Conservation (phyloP, 768 basidiomycete species). For the Daedaleopsis nitida region DNA sequence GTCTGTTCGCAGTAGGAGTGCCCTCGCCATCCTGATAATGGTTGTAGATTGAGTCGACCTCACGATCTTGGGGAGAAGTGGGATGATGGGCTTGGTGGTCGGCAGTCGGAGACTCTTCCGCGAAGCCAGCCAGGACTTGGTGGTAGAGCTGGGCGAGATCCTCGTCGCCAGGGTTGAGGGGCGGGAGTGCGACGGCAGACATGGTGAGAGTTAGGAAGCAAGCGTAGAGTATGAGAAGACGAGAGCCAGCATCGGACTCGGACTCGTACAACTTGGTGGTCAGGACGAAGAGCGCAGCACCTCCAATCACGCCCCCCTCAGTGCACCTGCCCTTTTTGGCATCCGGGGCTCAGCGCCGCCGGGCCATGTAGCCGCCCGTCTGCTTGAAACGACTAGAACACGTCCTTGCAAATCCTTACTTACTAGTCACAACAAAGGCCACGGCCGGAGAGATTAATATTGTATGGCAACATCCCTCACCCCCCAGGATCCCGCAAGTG, state of each 20-base stretch:
- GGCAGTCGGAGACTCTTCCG: constrained; percentile 46
- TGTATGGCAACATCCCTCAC: neutral
- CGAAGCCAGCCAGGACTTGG: constrained; percentile 71
- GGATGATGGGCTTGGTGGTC: constrained; percentile 9
- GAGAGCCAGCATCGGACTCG: neutral
- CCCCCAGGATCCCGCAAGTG: constrained; percentile 27
- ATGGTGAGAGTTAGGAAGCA: constrained; percentile 25
- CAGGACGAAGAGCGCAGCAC: constrained; percentile 6
- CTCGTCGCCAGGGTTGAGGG: constrained; percentile 58
- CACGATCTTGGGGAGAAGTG: constrained; percentile 19
- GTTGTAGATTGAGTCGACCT: constrained; percentile 26
- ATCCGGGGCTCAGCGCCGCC: neutral
- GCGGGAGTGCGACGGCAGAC: constrained; percentile 39
- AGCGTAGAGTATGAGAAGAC: neutral
- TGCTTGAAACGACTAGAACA: too few relatives aligned
- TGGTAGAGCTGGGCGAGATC: constrained; percentile 76
- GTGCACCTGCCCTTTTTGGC: neutral
- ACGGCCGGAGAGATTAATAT: too few relatives aligned
- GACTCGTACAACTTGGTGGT: neutral
- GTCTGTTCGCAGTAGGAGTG: constrained; percentile 20
- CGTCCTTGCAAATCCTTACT: too few relatives aligned
- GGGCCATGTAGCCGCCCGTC: neutral
- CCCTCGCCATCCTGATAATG: constrained; percentile 29
- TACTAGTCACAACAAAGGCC: too few relatives aligned
- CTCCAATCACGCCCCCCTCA: neutral